phyloP scores from a whole-genome alignment of 352 stramenopile genomes.

The Globisporangium parvum region DNA sequence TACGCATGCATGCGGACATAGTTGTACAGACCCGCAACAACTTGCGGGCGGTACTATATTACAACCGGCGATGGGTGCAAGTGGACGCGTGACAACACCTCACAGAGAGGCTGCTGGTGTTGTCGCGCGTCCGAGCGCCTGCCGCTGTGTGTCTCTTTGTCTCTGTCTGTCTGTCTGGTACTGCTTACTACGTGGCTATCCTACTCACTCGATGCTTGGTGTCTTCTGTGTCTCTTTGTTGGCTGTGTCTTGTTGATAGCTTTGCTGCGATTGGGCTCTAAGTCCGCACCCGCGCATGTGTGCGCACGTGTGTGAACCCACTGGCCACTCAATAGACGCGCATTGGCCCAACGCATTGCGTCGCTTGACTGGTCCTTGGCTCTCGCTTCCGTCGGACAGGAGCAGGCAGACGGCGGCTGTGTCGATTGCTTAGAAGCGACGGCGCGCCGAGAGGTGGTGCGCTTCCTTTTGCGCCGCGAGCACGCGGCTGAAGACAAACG shows the following conservation, averaged over 20 bases:
- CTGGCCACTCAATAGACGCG: too few species aligned
- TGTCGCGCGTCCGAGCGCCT: not conserved
- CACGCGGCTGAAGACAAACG: conserved; percentile 20
- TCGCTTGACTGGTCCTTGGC: not conserved
- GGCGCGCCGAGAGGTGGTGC: conserved; percentile 15
- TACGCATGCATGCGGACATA: conserved; percentile 2
- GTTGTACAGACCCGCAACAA: not conserved
- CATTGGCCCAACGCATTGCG: too few species aligned
- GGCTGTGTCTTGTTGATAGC: not conserved
- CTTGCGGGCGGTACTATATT: too few species aligned
- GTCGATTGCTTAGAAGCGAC: conserved; percentile 20
- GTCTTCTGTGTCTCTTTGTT: not conserved
- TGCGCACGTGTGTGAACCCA: too few species aligned
- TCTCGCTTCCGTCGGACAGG: conserved; percentile 9
- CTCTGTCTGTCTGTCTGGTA: not conserved
- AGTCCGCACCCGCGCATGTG: too few species aligned
- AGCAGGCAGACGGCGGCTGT: not conserved
- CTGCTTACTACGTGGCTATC: not conserved
- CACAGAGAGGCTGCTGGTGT: too few species aligned
- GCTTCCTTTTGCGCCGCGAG: conserved; percentile 22
- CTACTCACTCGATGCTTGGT: not conserved
- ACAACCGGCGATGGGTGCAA: too few species aligned
- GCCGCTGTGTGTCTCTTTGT: not conserved
- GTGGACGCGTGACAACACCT: too few species aligned
- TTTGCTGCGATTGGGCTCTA: too few species aligned